Evolutionary conservation across 441 rosid genomes (phyloP), one percentile per base, ranked within the genome.

Genomic region (Rhodomyrtus psidioides): DNA sequence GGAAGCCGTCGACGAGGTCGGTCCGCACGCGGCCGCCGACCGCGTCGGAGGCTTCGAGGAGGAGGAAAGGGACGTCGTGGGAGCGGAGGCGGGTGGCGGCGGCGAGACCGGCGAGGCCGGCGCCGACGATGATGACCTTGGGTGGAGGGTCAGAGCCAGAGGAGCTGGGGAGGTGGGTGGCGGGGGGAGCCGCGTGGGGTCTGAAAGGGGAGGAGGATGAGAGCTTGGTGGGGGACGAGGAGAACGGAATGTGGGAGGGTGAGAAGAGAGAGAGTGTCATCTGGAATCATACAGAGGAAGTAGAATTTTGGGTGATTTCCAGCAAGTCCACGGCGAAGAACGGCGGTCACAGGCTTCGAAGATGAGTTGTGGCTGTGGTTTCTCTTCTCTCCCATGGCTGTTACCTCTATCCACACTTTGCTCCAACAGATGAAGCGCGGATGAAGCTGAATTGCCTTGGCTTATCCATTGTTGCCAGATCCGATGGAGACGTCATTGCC

Each of bases 11-110:
- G 16, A 96, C 92, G 75, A 75, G 28, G 65, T 96, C 99, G 13
- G 98, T 95, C 10, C 96, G 92, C 46, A 96, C 99, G 12, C 99
- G 96, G 56, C 98, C 98, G 6, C 99, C 99, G 13, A 97, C 95
- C 15, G 88, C 93, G 44, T 97, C 95, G 42, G 99, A 95, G 62
- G 98, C 94, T 89, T 97, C 99, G 1, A 97, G 83, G 60, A 95
- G 93, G 55, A 94, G 89, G 89, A 94, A 95, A 16, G 98, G 97
- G 86, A 93, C 89, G 87, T 88, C 87, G 28, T 89, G 59, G 79
- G 98, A 91, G 85, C 84, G 84, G 88, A 97, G 98, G 9, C 84
- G 90, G 82, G 93, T 90, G 5, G 99, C 98, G 34, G 99, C 97
- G 42, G 99, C 98, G 9, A 97, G 92, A 70, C 99, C 98, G 0